Base-by-base conservation (phyloP, 2,329 filamentous ascomycete species). In the Cytospora paraplurivora region DNA sequence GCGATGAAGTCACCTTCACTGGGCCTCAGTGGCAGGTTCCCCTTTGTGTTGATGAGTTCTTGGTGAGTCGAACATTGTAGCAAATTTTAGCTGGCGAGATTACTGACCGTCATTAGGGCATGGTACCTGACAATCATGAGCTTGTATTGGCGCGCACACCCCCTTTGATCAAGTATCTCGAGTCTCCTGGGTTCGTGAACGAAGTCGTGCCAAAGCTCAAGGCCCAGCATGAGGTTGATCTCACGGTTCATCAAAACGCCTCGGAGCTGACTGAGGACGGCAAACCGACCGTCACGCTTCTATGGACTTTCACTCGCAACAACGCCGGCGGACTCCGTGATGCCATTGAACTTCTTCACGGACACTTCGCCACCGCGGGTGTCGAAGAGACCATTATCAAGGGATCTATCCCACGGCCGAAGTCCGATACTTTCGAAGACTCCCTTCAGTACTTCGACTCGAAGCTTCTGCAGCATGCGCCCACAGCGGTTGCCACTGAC, bases 11-110 rank as follows among this genome's bases (percentile, higher is more conserved):
- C 59, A 96, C 90, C 19, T 93, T 99, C 64, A 97, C 93, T 66
- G 95, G 95, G 5, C 95, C 95, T 56, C 94, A 98, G 79, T 99
- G 96, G 85, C 95, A 98, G 82, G 94, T 99, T 41, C 94, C 95
- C 67, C 91, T 96, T 74, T 96, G 94, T 71, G 93, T 97, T 56
- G 95, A 99, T 75, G 93, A 95, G 72, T 94, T 99, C 71, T 79
- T 99, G 78, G 88, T 91, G 82, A 70, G 81, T 72, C 57, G 41
- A n/a, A 11, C 38, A 10, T 56, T 13, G 7, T 17, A 19, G 34
- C 17, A 10, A n/a, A 21, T 27, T 19, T 7, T 49, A 2, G 32
- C n/a, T 47, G 58, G 13, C 17, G 15, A 37, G n/a, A 53, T 59
- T 62, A 67, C 74, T 81, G 69, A 79, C 68, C 17, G 32, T 58